phyloP scores from a whole-genome alignment of 2,329 filamentous ascomycete genomes.

The Phyllachora maydis region DNA sequence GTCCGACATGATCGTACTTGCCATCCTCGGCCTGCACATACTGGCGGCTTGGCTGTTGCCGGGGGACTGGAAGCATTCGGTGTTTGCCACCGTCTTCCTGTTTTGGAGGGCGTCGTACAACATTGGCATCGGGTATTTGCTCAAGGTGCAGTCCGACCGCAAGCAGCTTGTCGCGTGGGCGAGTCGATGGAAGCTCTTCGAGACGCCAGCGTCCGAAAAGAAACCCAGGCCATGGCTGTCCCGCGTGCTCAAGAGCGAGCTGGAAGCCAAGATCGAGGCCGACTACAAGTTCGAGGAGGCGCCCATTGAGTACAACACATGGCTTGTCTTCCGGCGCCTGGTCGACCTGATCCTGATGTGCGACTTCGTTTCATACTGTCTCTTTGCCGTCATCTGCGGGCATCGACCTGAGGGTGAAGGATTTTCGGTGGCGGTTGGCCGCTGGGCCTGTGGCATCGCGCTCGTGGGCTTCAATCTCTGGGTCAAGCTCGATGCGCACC shows the following conservation, averaged over 20 bases:
- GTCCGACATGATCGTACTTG: slow-evolving; percentile 63
- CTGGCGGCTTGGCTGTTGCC: slow-evolving; percentile 56
- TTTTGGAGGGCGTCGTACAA: slow-evolving; percentile 93
- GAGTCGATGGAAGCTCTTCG: slow-evolving; percentile 68
- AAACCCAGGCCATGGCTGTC: slow-evolving; percentile 73
- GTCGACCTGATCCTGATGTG: slow-evolving; percentile 98
- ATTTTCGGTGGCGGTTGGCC: slow-evolving; percentile 42
- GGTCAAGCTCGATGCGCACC: slow-evolving; percentile 95
- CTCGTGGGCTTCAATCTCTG: slow-evolving; percentile 90
- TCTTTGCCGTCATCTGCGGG: slow-evolving; percentile 82
- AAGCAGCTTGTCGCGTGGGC: slow-evolving; percentile 76
- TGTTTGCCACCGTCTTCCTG: slow-evolving; percentile 68
- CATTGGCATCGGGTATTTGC: slow-evolving; percentile 73
- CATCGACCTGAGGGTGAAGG: slow-evolving; percentile 55
- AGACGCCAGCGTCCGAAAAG: slow-evolving; percentile 56
- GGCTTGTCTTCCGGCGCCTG: slow-evolving; percentile 86
- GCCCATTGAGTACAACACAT: slow-evolving; percentile 96
- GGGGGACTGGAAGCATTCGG: slow-evolving; percentile 42
- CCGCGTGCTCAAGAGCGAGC: slow-evolving; percentile 64
- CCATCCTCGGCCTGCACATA: slow-evolving; percentile 58
- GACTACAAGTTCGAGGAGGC: slow-evolving; percentile 90
- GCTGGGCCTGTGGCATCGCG: slow-evolving; percentile 60
- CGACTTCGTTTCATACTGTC: slow-evolving; percentile 91
- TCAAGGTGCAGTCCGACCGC: slow-evolving; percentile 80
- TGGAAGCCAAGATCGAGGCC: slow-evolving; percentile 83